Evolutionary conservation across 805 yeast species (phyloP), one percentile per base, ranked within the genome.

Genomic region (Hanseniaspora guilliermondii): DNA sequence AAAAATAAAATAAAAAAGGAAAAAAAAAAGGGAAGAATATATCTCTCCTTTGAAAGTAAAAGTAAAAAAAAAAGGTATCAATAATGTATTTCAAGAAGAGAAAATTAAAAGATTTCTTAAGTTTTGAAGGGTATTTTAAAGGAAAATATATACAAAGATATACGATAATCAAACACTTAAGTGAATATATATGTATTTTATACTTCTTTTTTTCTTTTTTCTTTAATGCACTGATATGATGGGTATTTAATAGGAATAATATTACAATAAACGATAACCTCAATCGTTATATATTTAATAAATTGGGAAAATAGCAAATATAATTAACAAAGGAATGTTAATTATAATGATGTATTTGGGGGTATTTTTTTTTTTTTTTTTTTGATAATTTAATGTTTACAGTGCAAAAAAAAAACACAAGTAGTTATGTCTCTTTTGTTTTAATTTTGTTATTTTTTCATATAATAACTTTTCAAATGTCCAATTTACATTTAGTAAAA

Each of bases 401-500:
- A 36, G 39, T 36, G 39, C 39, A 36, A 36, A 19, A 19, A n/a
- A 36, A 36, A 36, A 36, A 36, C 14, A 2, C 14, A 36, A 36
- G 1, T 36, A 36, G 12, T 16, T n/a, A 36, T n/a, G 21, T 9
- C 39, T 36, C 17, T 19, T 5, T n/a, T n/a, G 16, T 9, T 35
- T 35, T 11, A 6, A 4, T 35, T 35, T n/a, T 35, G 5, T 36
- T 36, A 2, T 39, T 39, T 39, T 21, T 39, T 39, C 6, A 4
- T 36, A 16, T 36, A n/a, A n/a, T n/a, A n/a, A n/a, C 3, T 16
- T 16, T 36, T n/a, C 14, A 36, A 21, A 6, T 24, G n/a, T 41
- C 16, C 6, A n/a, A 22, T 22, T 39, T 16, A 40, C 17, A 42
- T 53, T 58, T 59, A 73, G 65, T 73, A 77, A 63, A 79, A 74